Evolutionary conservation across 371 early-diverging fungal genomes (phyloP), one percentile per base, ranked within the genome.

Genomic region (Entomophthora muscae): DNA sequence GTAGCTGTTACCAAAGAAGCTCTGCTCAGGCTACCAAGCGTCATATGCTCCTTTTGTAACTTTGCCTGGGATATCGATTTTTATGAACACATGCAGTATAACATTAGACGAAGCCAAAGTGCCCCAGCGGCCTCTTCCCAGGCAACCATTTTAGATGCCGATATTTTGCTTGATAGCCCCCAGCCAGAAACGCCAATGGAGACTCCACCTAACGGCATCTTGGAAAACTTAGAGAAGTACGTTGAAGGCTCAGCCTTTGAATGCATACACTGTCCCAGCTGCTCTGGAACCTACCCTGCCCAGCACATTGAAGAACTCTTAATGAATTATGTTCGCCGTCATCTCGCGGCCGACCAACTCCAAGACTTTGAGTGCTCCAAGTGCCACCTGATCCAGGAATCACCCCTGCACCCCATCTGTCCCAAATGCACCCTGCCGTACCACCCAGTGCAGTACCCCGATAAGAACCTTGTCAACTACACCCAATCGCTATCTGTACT

Each of bases 41-140:
- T 95, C 22, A 83, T 90, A 26, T 97, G 98, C 70, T 77, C 79
- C 32, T 86, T 79, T 64, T 97, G 98, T 71, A 83, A 85, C 66
- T 78, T 78, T 64, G 76, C 82, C 53, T 78, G 84, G 2, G 94
- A 97, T 70, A 69, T 95, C 57, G 94, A 97, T 70, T 80, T 97
- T 63, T 90, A 90, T 61, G 73, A 78, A 29, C 82, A 73, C 27
- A 55, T 55, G 56, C 56, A 55, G 10, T 94, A 95, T 17, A 66
- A 73, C 75, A 21, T 76, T 79, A 23, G 82, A 83, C 63, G 92
- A 91, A 61, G 88, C 90, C 66, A 78, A 78, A n/a, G n/a, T n/a
- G n/a, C n/a, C n/a, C n/a, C n/a, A n/a, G n/a, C n/a, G n/a, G n/a
- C n/a, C n/a, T 95, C 71, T 84, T 85, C 65, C 71, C 33, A 61